Evolutionary conservation across 1,139 yeast genomes (phyloP), one percentile per base, ranked within the genome.

Genomic region (Petasospora rhodanensis): DNA sequence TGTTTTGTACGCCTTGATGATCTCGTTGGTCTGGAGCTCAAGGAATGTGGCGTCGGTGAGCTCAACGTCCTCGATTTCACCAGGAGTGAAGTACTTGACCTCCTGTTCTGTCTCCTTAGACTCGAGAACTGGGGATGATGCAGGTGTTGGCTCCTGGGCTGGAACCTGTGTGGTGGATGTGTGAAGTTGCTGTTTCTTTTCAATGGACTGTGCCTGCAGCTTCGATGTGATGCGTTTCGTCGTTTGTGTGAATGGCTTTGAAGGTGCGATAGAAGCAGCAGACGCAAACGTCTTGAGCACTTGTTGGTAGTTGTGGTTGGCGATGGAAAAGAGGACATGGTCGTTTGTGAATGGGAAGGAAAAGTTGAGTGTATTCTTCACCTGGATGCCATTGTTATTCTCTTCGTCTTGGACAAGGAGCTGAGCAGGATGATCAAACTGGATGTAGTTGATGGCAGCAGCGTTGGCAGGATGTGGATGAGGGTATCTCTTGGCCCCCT

Each of bases 401-500:
- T 43, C 46, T 18, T 43, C 46, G 22, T 43, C 45, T 26, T 29
- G 42, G 14, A 22, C 35, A 9, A 29, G 15, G 4, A 37, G 27
- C 22, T 35, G 40, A 7, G 22, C 33, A 7, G 41, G 26, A 13
- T 31, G 32, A 28, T 48, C 52, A 21, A 37, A 37, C 22, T 37
- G 45, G 8, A 48, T 28, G 29, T 46, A 47, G 27, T 46, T 43
- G 7, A 44, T 31, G 10, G 46, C 32, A 10, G 45, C 46, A n/a
- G 49, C 40, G 18, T 43, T 45, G 5, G 51, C 46, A 11, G 54
- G 54, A 16, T 48, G 52, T 18, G 55, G 55, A 22, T 43, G 34
- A 2, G 48, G 47, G 32, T 35, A 40, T 14, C 42, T 30, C 23
- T 40, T 41, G 9, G 50, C 38, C 6, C 47, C 46, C 19, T 42